A percentile compares a stretch with the other conserved stretches of the same genome.
These are phyloP conservation scores for Adansonia grandidieri DNA, from an alignment of 441 rosid species.

Conservation along the genomic window DNA sequence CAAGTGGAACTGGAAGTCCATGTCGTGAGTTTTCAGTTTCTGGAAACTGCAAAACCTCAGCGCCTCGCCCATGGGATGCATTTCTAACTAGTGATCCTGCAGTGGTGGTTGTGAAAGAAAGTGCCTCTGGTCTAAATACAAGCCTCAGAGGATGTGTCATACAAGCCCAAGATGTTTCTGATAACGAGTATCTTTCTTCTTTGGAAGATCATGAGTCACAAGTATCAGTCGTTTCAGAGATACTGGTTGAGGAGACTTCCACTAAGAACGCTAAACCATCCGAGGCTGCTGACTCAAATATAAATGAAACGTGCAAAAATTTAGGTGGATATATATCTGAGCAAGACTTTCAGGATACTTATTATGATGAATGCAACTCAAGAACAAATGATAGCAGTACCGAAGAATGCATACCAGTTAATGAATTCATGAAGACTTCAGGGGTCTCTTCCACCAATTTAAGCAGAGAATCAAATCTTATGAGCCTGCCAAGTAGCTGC, in stretches of 20 bases:
- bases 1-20: slow-evolving; percentile 28
- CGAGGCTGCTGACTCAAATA: slow-evolving; percentile 44
- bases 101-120: slow-evolving; percentile 32
- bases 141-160: slow-evolving; percentile 23
- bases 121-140: slow-evolving; percentile 24
- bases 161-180: slow-evolving; percentile 28
- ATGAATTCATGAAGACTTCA: slow-evolving; percentile 27
- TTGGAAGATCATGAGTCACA: slow-evolving; percentile 56
- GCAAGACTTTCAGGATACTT: slow-evolving; percentile 35
- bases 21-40: slow-evolving; percentile 24
- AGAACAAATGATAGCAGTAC: slow-evolving; percentile 26
- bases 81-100: slow-evolving; percentile 32
- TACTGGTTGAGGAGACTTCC: slow-evolving; percentile 40
- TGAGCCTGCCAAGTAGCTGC: slow-evolving; percentile 41
- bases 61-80: slow-evolving; percentile 43
- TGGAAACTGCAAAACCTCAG: slow-evolving; percentile 38
- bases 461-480: slow-evolving; percentile 19
- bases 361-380: slow-evolving; percentile 26
- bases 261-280: slow-evolving; percentile 34
- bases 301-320: slow-evolving; percentile 42
- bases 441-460: slow-evolving; percentile 29
- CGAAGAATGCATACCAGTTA: slow-evolving; percentile 27
- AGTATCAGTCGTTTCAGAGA: slow-evolving; percentile 56
- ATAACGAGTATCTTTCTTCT: slow-evolving; percentile 30
- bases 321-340: slow-evolving; percentile 38